Evolutionary conservation across 164 flowering plant species (phyloP).

Genomic region (Akebia trifoliata): DNA sequence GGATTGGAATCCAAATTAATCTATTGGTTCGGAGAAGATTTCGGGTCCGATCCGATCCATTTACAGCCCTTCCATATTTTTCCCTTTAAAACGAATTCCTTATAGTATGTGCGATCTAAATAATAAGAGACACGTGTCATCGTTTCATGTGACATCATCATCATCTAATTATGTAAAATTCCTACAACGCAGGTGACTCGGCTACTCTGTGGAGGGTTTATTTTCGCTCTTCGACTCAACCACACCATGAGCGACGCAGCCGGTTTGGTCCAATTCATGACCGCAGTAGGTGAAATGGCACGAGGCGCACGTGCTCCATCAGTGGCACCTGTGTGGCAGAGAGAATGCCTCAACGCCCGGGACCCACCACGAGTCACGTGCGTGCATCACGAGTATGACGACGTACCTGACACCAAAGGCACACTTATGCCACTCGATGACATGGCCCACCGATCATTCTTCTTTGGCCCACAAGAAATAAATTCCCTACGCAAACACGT

Average conservation of each 20-base stretch:
- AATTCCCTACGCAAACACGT: conserved; percentile 13
- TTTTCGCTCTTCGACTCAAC: conserved; percentile 26
- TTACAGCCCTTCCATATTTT: too few relatives aligned
- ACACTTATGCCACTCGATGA: conserved; percentile 7
- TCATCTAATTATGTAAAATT: too few relatives aligned
- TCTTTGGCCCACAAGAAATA: conserved; percentile 23
- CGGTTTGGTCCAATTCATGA: conserved; percentile 30
- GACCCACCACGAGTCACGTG: conserved; percentile 17
- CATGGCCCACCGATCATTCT: conserved; percentile 26
- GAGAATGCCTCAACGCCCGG: conserved; percentile 24
- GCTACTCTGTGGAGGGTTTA: conserved; percentile 36
- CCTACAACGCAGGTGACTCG: conserved; percentile 54
- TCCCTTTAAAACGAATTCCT: too few relatives aligned
- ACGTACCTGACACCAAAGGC: conserved; percentile 8
- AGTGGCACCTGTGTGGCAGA: conserved; percentile 26
- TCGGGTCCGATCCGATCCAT: too few relatives aligned
- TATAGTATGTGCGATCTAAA: too few relatives aligned
- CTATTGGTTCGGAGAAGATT: too few relatives aligned
- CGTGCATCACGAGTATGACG: conserved; percentile 25
- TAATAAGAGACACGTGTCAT: too few relatives aligned
- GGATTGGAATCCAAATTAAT: too few relatives aligned
- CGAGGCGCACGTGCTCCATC: conserved; percentile 21
- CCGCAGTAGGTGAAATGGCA: conserved; percentile 26
- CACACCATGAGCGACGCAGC: conserved; percentile 33
- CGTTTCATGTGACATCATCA: too few relatives aligned